These are phyloP conservation scores for Westerdykella ornata DNA, from an alignment of 2,329 filamentous ascomycete genomes.

Conservation along the genomic window DNA sequence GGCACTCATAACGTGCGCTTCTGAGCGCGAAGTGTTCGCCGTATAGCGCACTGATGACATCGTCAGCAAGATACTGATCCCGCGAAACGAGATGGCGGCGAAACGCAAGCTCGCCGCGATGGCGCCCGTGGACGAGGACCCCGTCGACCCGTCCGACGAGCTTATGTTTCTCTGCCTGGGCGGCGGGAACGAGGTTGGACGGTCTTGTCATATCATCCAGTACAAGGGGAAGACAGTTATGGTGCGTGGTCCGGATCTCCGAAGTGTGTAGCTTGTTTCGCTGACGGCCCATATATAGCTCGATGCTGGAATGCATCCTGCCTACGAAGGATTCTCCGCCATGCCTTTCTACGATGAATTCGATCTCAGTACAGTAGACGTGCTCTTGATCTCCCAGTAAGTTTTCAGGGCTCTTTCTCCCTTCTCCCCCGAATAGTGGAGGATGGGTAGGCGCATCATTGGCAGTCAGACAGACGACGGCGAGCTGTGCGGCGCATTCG, in stretches of 20 bases:
- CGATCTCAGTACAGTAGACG: constrained; percentile 92
- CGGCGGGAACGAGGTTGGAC: constrained; percentile 92
- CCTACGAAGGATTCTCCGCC: constrained; percentile 86
- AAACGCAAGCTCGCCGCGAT: constrained; percentile 83
- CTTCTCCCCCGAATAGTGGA: constrained; percentile 12
- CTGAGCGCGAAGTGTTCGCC: too few relatives aligned
- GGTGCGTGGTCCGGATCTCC: constrained; percentile 50
- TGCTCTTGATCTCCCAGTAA: constrained; percentile 99
- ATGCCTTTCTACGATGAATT: constrained; percentile 98
- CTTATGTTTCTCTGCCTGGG: constrained; percentile 89
- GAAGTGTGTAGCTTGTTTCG: constrained; percentile 2
- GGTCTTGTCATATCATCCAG: constrained; percentile 95
- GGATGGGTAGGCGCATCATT: constrained; percentile 27
- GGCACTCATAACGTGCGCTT: too few relatives aligned
- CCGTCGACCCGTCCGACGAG: constrained; percentile 87
- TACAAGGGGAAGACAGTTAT: constrained; percentile 99
- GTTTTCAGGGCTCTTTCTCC: constrained; percentile 39
- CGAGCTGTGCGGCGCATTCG: constrained; percentile 4
- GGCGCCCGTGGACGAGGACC: constrained; percentile 71
- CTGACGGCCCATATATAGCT: constrained; percentile 57
- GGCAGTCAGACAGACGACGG: constrained; percentile 18
- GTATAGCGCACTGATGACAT: not conserved
- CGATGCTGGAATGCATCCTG: constrained; percentile 94
- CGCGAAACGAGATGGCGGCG: constrained; percentile 61
- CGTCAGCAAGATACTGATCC: too few relatives aligned